A percentile compares a stretch with the other conserved stretches of the same genome.
Conservation (phyloP, 116 monocot genomes). For the Dioscorea cayenensis region DNA sequence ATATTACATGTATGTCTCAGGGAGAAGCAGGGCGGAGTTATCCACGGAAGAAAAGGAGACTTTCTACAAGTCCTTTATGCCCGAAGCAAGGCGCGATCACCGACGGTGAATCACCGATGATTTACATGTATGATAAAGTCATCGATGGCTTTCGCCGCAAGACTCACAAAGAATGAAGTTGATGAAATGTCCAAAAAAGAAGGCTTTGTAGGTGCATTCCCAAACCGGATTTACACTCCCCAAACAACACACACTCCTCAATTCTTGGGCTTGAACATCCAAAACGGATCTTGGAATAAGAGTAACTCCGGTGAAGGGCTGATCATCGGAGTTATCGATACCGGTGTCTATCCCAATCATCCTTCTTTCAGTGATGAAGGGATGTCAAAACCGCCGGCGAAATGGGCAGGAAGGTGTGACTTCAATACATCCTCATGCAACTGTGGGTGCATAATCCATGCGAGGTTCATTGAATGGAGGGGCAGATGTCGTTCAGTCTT, state of each 20-base stretch:
- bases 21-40: too few species aligned
- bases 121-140: neutral
- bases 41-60: too few species aligned
- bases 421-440: neutral
- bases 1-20: too few species aligned
- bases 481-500: too few species aligned
- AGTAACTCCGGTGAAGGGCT: neutral
- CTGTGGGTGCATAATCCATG: too few species aligned
- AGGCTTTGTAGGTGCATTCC: neutral
- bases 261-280: neutral
- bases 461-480: too few species aligned
- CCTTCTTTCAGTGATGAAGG: conserved; percentile 1
- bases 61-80: neutral
- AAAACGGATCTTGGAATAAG: neutral
- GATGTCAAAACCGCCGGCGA: conserved; percentile 3
- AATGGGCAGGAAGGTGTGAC: conserved; percentile 8
- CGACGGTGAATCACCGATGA: neutral
- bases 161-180: neutral
- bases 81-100: neutral
- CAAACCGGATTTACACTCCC: neutral
- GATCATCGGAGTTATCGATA: conserved; percentile 7
- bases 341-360: conserved; percentile 1
- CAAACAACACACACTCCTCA: conserved; percentile 1
- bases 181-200: neutral
- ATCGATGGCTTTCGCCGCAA: conserved; percentile 3